These are phyloP conservation scores for Diphasiastrum complanatum DNA, from an alignment of 83 land plant genomes.

Conservation along the genomic window DNA sequence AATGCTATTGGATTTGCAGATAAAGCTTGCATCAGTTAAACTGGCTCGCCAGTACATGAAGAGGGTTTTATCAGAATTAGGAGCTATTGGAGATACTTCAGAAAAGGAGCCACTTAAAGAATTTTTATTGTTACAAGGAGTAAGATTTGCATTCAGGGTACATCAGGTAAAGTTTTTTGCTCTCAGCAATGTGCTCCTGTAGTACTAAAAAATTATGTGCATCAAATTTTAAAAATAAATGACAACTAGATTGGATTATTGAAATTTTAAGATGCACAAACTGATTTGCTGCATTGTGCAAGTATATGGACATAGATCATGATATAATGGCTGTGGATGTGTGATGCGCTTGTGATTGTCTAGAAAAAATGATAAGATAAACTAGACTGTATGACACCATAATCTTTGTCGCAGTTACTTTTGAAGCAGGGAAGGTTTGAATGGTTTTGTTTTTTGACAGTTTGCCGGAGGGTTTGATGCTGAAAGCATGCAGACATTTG, in stretches of 20 bases:
- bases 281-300: neutral
- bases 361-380: too few species aligned
- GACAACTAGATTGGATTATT: neutral
- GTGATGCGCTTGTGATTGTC: neutral
- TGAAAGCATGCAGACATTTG: constrained; percentile 89
- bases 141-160: constrained; percentile 96
- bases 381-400: too few species aligned
- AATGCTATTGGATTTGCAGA: constrained; percentile 41
- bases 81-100: constrained; percentile 41
- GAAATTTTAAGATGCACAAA: constrained; percentile 1
- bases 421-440: too few species aligned
- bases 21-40: constrained; percentile 87
- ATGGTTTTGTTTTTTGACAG: constrained; percentile 37
- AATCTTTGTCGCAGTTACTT: too few species aligned
- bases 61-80: constrained; percentile 80
- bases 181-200: neutral
- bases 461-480: constrained; percentile 98
- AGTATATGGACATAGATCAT: neutral
- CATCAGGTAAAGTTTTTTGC: constrained; percentile 62
- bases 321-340: neutral
- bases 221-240: neutral
- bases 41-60: constrained; percentile 97
- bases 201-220: neutral
- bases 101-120: constrained; percentile 87
- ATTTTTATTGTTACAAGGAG: constrained; percentile 87